Evolutionary conservation across 176 grass and related monocot species (phyloP), one percentile per base, ranked within the genome.

Genomic region (Avena sativa): DNA sequence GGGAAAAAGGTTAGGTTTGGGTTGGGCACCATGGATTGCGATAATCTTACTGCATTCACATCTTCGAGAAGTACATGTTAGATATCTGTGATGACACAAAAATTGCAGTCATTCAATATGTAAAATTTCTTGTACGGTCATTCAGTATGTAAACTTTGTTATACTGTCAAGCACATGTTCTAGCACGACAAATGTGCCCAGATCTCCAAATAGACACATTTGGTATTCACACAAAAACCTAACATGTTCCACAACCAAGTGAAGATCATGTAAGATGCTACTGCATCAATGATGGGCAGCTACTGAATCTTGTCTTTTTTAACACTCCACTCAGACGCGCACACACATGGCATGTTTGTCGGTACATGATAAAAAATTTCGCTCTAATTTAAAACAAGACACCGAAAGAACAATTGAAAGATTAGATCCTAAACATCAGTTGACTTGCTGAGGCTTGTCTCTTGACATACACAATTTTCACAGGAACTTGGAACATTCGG

Each of bases 401-500:
- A 63, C 14, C 5, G 43, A 10, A 10, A 56, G 15, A 43, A 9
- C 19, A 47, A 83, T 13, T 79, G 9, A 36, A 9, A 20, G 10
- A 48, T 87, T 9, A 84, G 25, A 84, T 43, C 49, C 58, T 84
- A 80, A 76, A 58, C 66, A 9, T 44, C 51, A 60, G 25, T n/a
- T 44, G 14, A 32, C 15, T 32, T 12, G 12, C 12, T 6, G 20
- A 36, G 30, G 44, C 17, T 30, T 30, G 30, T 30, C 30, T 30
- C 30, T 30, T 30, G 30, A 30, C 30, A 30, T 30, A 30, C 75
- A 68, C 26, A 75, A 20, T 9, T 36, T 47, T 58, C 38, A 36
- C 17, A 52, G 30, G 23, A 43, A 82, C 25, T 25, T 71, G 30
- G 44, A 60, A 8, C 9, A 81, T 68, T 67, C 10, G 50, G 59